Evolutionary conservation across 1,284 basidiomycete genomes (phyloP), one percentile per base, ranked within the genome.

Genomic region (Sanghuangporus sanghuang): DNA sequence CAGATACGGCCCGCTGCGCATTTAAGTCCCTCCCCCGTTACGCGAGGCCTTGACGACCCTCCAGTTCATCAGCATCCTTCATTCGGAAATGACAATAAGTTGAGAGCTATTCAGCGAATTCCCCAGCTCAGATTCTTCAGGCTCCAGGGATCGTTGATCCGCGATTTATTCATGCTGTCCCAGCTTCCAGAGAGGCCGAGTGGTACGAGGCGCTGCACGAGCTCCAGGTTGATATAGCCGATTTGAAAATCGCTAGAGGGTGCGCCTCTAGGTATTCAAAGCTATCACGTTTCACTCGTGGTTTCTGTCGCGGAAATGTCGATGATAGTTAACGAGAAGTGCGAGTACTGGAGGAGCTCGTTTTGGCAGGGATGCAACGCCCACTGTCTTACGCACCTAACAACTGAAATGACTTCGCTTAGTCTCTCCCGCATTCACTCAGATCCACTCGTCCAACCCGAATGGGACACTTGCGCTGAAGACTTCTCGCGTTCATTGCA

Each of bases 321-420:
- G 50, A 23, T 27, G 40, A 42, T 21, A 44, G 27, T 8, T 21
- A 16, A 9, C 35, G 49, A 1, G 46, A 38, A 46, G 49, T 53
- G 11, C 59, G 27, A 18, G 50, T 61, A 11, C 49, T 52, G n/a
- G 59, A 61, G 39, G 59, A 61, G 23, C 59, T 61, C 16, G 39
- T 61, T 23, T 27, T 53, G 9, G 46, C 46, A 27, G 48, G 59
- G 27, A 62, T 62, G 61, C 61, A 35, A 16, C 38, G 53, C 40
- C 16, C 16, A 2, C 40, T 42, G 9, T 42, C 40, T 42, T 11
- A 11, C 40, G 40, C 16, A 42, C 40, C 40, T 11, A 3, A 9
- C 2, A 42, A 42, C 40, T 42, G 40, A 42, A 9, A 42, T 42
- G 16, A 42, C 40, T 9, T 9, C 40, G 40, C 16, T 11, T 42